phyloP scores from a whole-genome alignment of 805 yeast species.

The Zygosaccharomyces bailii region DNA sequence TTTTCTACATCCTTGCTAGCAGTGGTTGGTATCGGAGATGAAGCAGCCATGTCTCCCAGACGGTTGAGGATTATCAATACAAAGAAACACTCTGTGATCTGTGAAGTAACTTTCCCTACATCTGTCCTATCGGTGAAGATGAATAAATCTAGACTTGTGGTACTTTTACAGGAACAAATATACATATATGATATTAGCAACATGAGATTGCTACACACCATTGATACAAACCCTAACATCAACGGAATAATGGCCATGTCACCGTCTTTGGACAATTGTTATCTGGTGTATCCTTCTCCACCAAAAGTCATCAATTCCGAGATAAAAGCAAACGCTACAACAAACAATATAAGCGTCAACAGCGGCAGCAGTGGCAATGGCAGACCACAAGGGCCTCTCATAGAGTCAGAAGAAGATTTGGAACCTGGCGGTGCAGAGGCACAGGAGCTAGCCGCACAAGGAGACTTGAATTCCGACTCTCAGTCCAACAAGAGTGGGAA shows the following conservation, averaged over 20 bases:
- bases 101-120: slow-evolving; percentile 70
- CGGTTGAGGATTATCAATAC: slow-evolving; percentile 81
- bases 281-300: slow-evolving; percentile 72
- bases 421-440: slow-evolving; percentile 28
- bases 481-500: slow-evolving; percentile 32
- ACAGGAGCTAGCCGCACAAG: slow-evolving; percentile 24
- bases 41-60: slow-evolving; percentile 68
- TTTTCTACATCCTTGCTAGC: slow-evolving; percentile 69
- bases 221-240: slow-evolving; percentile 46
- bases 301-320: slow-evolving; percentile 48
- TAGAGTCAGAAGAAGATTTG: slow-evolving; percentile 2
- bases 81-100: slow-evolving; percentile 54
- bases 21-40: slow-evolving; percentile 70
- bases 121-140: slow-evolving; percentile 57
- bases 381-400: slow-evolving; percentile 2
- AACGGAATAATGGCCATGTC: slow-evolving; percentile 63
- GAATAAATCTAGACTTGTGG: slow-evolving; percentile 62
- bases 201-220: slow-evolving; percentile 58
- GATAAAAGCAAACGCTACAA: slow-evolving; percentile 30
- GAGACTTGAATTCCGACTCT: slow-evolving; percentile 1
- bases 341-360: slow-evolving; percentile 28
- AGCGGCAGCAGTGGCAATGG: slow-evolving; percentile 3
- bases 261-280: slow-evolving; percentile 47
- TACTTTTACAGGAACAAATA: slow-evolving; percentile 59
- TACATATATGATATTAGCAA: slow-evolving; percentile 71